Percentiles rank a stretch among this genome's conserved stretches.
phyloP scores from a whole-genome alignment of 208 protist species.

The Acanthamoeba quina region DNA sequence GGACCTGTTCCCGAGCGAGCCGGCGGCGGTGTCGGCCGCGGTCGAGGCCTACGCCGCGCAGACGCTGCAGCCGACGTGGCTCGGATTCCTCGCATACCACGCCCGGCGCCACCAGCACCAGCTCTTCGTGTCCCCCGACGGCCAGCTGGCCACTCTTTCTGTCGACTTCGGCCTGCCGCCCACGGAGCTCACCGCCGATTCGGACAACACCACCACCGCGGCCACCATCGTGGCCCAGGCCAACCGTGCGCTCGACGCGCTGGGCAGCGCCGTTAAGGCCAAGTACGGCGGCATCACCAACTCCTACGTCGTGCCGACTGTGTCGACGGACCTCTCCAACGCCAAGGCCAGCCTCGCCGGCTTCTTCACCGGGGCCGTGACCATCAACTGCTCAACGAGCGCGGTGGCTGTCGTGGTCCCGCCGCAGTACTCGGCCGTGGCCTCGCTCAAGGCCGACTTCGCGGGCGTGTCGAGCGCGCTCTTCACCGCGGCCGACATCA shows the following conservation, averaged over 20 bases:
- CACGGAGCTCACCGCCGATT: background rate
- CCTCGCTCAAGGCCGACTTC: background rate
- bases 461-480: background rate
- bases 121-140: background rate
- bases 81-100: background rate
- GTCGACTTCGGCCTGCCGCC: background rate
- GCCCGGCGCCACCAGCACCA: background rate
- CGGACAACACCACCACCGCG: no score
- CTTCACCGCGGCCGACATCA: background rate
- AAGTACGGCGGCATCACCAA: background rate
- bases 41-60: background rate
- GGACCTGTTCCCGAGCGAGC: background rate
- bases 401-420: background rate
- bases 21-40: background rate
- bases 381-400: background rate
- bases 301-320: background rate
- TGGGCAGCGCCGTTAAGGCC: background rate
- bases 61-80: background rate
- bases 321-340: background rate
- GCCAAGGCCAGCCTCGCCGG: background rate
- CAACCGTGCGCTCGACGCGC: background rate
- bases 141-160: background rate
- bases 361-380: background rate
- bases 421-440: background rate
- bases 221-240: background rate